These are phyloP conservation scores for Sporothrix inflata DNA, from an alignment of 2,329 filamentous ascomycete genomes.

Conservation along the genomic window DNA sequence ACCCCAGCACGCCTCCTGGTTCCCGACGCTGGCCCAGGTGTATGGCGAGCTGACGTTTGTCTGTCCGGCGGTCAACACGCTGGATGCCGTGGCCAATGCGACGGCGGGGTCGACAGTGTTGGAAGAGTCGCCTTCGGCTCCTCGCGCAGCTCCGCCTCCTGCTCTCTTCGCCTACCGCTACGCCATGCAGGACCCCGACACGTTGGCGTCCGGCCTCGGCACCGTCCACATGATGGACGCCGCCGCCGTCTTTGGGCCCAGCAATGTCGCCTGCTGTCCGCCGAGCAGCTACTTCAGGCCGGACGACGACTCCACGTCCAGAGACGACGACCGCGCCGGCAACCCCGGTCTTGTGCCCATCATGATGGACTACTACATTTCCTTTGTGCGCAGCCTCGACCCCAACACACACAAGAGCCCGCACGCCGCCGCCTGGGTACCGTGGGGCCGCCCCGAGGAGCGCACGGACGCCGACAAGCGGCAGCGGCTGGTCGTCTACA, in stretches of 20 bases:
- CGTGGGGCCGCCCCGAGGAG: constrained; percentile 40
- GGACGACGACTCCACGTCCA: constrained; percentile 38
- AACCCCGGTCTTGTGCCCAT: constrained; percentile 51
- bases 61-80: constrained; percentile 48
- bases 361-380: constrained; percentile 55
- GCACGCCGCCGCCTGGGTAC: constrained; percentile 47
- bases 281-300: constrained; percentile 45
- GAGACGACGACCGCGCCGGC: constrained; percentile 38
- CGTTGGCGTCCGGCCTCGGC: constrained; percentile 46
- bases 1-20: constrained; percentile 49
- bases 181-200: constrained; percentile 49
- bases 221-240: constrained; percentile 54
- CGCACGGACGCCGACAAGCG: constrained; percentile 28
- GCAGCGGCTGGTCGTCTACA: constrained; percentile 47
- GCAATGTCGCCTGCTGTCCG: constrained; percentile 39
- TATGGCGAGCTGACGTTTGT: constrained; percentile 53
- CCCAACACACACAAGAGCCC: constrained; percentile 46
- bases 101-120: neutral
- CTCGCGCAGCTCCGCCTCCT: no score
- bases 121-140: no score
- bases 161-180: constrained; percentile 53
- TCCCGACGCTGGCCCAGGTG: constrained; percentile 46
- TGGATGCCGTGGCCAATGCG: constrained; percentile 40
- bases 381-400: constrained; percentile 51
- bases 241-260: constrained; percentile 54